Evolutionary conservation across 1,139 yeast species (phyloP).

Genomic region (Sugiyamaella novakii): DNA sequence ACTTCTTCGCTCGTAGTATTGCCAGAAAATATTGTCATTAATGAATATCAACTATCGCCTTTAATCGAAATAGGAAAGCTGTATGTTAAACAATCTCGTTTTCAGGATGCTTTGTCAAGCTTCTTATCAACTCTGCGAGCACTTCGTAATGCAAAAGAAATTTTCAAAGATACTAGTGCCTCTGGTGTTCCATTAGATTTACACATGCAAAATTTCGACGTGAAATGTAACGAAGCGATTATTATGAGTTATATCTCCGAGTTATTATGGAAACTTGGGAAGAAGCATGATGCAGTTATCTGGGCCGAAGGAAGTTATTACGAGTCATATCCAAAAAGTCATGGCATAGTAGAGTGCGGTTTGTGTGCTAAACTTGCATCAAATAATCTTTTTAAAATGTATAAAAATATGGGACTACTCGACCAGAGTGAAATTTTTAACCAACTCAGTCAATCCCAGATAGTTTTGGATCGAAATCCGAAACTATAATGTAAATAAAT

Average conservation of each 20-base stretch:
- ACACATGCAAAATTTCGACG: conserved; percentile 21
- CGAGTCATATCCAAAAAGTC: conserved; percentile 40
- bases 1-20: conserved; percentile 4
- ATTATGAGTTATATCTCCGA: conserved; percentile 65
- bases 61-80: conserved; percentile 39
- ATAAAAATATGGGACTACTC: conserved; percentile 40
- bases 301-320: conserved; percentile 62
- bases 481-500: neutral
- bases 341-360: conserved; percentile 45
- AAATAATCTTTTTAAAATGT: conserved; percentile 46
- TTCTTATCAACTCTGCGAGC: conserved; percentile 39
- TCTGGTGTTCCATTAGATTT: conserved; percentile 18
- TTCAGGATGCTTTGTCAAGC: conserved; percentile 38
- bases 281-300: conserved; percentile 55
- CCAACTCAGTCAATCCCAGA: conserved; percentile 27
- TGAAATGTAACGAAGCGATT: conserved; percentile 41
- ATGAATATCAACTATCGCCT: conserved; percentile 26
- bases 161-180: neutral
- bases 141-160: conserved; percentile 27
- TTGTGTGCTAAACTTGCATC: conserved; percentile 47
- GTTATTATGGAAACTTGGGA: conserved; percentile 62
- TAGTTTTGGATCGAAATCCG: conserved; percentile 22
- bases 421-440: conserved; percentile 40
- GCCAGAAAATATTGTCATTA: conserved; percentile 15
- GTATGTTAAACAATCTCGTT: conserved; percentile 34